A percentile compares a stretch with the other conserved stretches of the same genome.
Conservation (phyloP, 768 basidiomycete species). For the Xerocomellus chrysenteron region DNA sequence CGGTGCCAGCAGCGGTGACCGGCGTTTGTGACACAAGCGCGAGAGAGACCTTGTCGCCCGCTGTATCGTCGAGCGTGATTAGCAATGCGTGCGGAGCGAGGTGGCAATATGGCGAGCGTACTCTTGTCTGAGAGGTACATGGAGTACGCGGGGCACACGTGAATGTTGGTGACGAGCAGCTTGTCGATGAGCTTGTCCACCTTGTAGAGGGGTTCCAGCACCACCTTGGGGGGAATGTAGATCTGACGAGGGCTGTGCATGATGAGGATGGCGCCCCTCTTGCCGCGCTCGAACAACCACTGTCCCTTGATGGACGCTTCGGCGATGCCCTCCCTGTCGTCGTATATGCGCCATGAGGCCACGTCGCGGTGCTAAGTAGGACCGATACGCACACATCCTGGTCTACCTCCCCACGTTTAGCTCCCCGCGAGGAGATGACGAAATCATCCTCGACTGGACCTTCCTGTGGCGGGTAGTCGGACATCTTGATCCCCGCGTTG, state of each 20-base stretch:
- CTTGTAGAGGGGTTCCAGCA: conserved; percentile 25
- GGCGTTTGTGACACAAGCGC: conserved; percentile 19
- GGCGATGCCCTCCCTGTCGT: conserved; percentile 18
- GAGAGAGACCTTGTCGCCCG: conserved; percentile 20
- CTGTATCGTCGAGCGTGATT: conserved; percentile 5
- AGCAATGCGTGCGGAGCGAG: not conserved
- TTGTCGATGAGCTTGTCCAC: conserved; percentile 29
- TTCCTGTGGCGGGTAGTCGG: conserved; percentile 15
- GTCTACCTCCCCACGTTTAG: conserved; percentile 2
- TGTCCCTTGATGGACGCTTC: not conserved
- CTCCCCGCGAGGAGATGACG: too few species aligned
- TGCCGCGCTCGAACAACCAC: too few species aligned
- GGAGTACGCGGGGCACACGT: conserved; percentile 32
- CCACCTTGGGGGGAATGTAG: too few species aligned
- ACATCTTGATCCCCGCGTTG: conserved; percentile 10
- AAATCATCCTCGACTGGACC: too few species aligned
- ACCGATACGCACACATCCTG: conserved; percentile 17
- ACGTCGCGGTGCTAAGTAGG: not conserved
- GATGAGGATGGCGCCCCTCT: too few species aligned
- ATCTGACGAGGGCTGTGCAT: too few species aligned
- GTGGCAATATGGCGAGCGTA: not conserved
- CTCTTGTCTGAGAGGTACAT: conserved; percentile 33
- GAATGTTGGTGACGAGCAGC: conserved; percentile 31
- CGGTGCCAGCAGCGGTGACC: not conserved
- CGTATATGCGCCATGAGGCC: not conserved